phyloP scores from a whole-genome alignment of 139 green algal genomes.

The Chlamydomonas schloesseri region DNA sequence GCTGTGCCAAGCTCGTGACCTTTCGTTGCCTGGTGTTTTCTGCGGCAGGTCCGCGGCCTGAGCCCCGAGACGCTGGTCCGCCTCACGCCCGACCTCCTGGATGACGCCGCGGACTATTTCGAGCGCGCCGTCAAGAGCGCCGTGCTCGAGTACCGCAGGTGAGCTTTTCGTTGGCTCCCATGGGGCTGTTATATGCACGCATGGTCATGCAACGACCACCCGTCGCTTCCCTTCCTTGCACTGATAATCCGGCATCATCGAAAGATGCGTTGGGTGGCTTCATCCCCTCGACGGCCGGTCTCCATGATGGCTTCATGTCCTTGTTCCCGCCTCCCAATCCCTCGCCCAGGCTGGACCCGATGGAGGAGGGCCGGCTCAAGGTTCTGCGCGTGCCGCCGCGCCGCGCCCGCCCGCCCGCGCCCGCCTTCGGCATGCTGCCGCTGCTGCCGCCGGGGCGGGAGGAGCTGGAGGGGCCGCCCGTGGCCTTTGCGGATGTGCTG shows the following conservation, averaged over 20 bases:
- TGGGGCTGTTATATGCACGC: no score
- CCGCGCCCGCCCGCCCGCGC: background rate
- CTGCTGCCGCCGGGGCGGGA: constrained; percentile 16
- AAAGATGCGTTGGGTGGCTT: no score
- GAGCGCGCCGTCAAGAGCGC: constrained; percentile 49
- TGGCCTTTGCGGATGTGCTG: constrained; percentile 36
- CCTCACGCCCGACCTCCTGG: constrained; percentile 44
- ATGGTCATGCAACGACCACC: no score
- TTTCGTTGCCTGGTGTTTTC: no score
- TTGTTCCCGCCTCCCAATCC: background rate
- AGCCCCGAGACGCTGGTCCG: background rate
- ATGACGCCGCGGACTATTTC: constrained; percentile 55
- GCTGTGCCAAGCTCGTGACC: no score
- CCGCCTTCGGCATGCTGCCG: constrained; percentile 36
- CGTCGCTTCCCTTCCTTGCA: no score
- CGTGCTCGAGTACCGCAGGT: constrained; percentile 55
- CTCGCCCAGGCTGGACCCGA: constrained; percentile 49
- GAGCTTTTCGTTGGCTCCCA: background rate
- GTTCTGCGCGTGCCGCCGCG: constrained; percentile 52
- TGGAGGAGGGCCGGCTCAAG: constrained; percentile 51
- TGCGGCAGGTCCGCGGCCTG: constrained; percentile 17
- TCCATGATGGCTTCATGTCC: no score
- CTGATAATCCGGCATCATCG: no score
- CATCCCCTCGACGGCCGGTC: no score
- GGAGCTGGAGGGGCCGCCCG: background rate